Base-by-base conservation (phyloP, 1,284 basidiomycete species). In the Omphalotus olearius region DNA sequence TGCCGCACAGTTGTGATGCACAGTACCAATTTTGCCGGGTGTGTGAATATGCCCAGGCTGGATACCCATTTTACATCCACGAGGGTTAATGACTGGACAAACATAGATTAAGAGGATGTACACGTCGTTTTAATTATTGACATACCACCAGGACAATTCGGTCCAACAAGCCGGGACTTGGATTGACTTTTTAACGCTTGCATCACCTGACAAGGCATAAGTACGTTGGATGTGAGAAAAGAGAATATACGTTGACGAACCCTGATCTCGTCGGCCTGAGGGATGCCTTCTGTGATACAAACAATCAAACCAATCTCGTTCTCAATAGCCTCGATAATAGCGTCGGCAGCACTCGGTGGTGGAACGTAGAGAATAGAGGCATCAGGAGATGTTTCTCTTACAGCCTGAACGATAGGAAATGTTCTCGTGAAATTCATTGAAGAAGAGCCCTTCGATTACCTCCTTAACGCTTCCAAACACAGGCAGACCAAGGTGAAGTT, bases 51-150 rank as follows among this genome's bases (percentile, higher is more conserved):
- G 93, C 38, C 95, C 96, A 23, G 97, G 97, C 76, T 98, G 96
- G 68, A 99, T 99, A 56, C 97, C 97, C 85, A 99, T 98, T 79
- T 99, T 99, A 79, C 97, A 99, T 14, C 96, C 96, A 52, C 90
- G 80, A 25, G 94, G 93, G 66, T 95, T 94, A 66, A 99, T 98
- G 64, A 99, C 87, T 76, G 47, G 10, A 33, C 13, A 18, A 28
- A 18, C 14, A 40, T 33, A 16, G 9, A n/a, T 40, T 11, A 37
- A 33, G 28, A 4, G n/a, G 18, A 11, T 9, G 45, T 2, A 18
- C n/a, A n/a, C 1, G 18, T 18, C 3, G 37, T 10, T 17, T 26
- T n/a, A n/a, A n/a, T n/a, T 6, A 4, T 14, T 25, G 7, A 59
- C 68, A 56, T 52, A 69, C 74, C 67, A 68, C 97, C 97, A 4